phyloP scores from a whole-genome alignment of 2,329 filamentous ascomycete genomes.

The Aspergillus sp. region DNA sequence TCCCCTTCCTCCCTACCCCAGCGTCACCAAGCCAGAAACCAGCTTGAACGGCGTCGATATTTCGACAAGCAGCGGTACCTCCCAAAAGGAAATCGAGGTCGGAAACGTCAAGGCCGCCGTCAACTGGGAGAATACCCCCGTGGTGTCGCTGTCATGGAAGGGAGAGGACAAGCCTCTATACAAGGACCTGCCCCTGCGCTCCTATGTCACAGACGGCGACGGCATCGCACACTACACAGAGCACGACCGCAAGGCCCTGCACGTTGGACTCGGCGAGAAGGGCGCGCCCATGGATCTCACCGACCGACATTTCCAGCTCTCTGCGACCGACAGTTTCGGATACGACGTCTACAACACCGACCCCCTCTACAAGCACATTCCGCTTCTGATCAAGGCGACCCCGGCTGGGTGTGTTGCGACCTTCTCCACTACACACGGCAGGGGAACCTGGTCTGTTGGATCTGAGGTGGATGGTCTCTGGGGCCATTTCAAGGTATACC shows the following conservation, averaged over 20 bases:
- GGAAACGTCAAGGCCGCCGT: conserved; percentile 55
- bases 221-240: conserved; percentile 66
- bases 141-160: conserved; percentile 57
- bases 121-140: conserved; percentile 59
- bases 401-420: conserved; percentile 64
- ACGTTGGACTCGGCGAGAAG: conserved; percentile 72
- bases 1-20: conserved; percentile 65
- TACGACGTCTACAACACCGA: conserved; percentile 71
- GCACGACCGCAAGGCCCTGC: conserved; percentile 62
- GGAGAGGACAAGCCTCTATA: conserved; percentile 56
- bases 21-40: conserved; percentile 48
- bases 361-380: conserved; percentile 74
- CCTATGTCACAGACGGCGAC: conserved; percentile 61
- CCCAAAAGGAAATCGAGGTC: conserved; percentile 46
- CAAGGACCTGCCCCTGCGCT: conserved; percentile 63
- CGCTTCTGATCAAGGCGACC: conserved; percentile 67
- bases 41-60: conserved; percentile 35
- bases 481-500: conserved; percentile 72
- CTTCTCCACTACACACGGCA: conserved; percentile 66
- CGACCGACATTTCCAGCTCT: conserved; percentile 64
- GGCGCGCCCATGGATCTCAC: conserved; percentile 71
- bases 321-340: conserved; percentile 70
- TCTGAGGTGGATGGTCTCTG: conserved; percentile 74
- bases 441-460: conserved; percentile 66
- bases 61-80: conserved; percentile 31